These are phyloP conservation scores for Aspergillus sclerotiicarbonarius DNA, from an alignment of 495 filamentous ascomycete species.

Conservation along the genomic window DNA sequence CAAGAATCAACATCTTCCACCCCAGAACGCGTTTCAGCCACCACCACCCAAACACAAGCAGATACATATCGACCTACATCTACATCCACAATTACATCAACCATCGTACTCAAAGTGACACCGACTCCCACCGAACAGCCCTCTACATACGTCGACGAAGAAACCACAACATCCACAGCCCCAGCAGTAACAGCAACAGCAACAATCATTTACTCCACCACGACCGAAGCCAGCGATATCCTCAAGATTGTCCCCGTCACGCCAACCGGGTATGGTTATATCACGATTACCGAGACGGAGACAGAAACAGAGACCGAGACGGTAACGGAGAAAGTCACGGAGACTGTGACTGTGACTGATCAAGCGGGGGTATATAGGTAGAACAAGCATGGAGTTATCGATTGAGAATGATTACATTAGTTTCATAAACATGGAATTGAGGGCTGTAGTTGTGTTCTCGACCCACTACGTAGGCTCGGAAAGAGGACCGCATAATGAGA, in stretches of 20 bases:
- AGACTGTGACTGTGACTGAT: constrained; percentile 7
- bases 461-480: too few species aligned
- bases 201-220: background rate
- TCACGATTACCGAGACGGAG: constrained; percentile 13
- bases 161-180: background rate
- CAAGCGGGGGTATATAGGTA: too few species aligned
- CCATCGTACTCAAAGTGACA: background rate
- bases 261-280: constrained; percentile 11
- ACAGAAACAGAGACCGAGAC: constrained; percentile 12
- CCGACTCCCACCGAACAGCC: background rate
- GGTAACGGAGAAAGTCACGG: constrained; percentile 18
- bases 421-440: too few species aligned
- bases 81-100: background rate
- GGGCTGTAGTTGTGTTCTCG: too few species aligned
- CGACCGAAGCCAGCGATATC: background rate
- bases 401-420: too few species aligned
- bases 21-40: background rate
- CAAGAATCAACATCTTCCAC: background rate
- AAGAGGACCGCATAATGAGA: too few species aligned
- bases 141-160: too few species aligned
- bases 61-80: background rate
- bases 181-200: background rate
- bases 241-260: constrained; percentile 9
- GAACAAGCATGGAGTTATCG: too few species aligned
- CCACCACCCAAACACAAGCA: background rate